Evolutionary conservation across 202 grass and related monocot genomes (phyloP).

Genomic region (Eragrostis tef): DNA sequence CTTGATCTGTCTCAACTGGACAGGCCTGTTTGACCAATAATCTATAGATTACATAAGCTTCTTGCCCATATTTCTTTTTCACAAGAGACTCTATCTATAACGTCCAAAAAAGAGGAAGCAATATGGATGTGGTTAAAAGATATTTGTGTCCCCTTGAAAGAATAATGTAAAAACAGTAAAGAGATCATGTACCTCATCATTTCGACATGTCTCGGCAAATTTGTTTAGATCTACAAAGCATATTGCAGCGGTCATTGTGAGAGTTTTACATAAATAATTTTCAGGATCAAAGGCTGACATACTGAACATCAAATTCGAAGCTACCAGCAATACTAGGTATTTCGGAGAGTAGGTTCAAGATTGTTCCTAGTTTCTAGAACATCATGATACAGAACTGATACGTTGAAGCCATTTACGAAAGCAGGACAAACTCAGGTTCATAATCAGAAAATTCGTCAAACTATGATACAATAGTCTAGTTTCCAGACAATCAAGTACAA

Average conservation of each 20-base stretch:
- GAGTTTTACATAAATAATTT: conserved; percentile 39
- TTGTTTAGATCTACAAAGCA: conserved; percentile 70
- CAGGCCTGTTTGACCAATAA: conserved; percentile 55
- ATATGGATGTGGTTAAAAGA: conserved; percentile 38
- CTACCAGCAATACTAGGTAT: background rate
- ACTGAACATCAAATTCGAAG: conserved; percentile 1
- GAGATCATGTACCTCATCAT: conserved; percentile 67
- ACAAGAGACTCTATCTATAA: conserved; percentile 73
- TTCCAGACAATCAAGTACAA: conserved; percentile 8
- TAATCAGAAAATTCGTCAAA: background rate
- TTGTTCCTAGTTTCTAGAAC: background rate
- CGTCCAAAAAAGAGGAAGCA: conserved; percentile 38
- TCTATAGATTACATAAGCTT: conserved; percentile 83
- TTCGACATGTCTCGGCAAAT: conserved; percentile 67
- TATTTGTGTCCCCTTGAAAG: background rate
- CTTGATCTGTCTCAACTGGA: conserved; percentile 70
- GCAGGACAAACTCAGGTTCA: conserved; percentile 17
- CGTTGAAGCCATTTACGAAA: background rate
- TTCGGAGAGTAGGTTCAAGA: conserved; percentile 8
- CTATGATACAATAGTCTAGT: background rate
- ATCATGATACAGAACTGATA: conserved; percentile 9
- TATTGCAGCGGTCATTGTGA: conserved; percentile 45
- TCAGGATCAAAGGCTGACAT: conserved; percentile 8
- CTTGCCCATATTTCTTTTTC: conserved; percentile 75
- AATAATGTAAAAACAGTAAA: conserved; percentile 13